Conservation (phyloP, 2,329 filamentous ascomycete species). For the Huntiella abstrusa region DNA sequence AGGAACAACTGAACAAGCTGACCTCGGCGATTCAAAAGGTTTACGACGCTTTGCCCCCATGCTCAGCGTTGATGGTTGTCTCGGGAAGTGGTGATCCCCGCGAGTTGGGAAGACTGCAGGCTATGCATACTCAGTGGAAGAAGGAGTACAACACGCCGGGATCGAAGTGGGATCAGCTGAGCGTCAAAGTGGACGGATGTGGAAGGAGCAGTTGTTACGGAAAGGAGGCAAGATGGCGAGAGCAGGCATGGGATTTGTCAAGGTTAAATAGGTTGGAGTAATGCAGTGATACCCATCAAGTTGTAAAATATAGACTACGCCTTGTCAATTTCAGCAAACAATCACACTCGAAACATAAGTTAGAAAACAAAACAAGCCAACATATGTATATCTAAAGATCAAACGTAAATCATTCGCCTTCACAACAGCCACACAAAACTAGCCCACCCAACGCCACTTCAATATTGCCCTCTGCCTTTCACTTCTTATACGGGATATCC, state of each 20-base stretch:
- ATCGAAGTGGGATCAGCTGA: constrained; percentile 47
- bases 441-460: background rate
- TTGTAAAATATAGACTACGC: background rate
- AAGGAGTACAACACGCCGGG: constrained; percentile 45
- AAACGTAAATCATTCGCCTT: background rate
- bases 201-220: constrained; percentile 43
- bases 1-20: constrained; percentile 27
- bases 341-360: background rate
- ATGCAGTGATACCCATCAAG: background rate
- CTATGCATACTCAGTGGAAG: constrained; percentile 39
- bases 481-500: constrained; percentile 43
- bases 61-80: constrained; percentile 45
- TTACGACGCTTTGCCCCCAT: constrained; percentile 39
- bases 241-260: constrained; percentile 44
- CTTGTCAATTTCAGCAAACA: background rate
- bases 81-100: constrained; percentile 50
- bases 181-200: constrained; percentile 48
- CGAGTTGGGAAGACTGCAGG: constrained; percentile 43
- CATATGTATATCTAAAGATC: background rate
- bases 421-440: constrained; percentile 1
- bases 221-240: constrained; percentile 37
- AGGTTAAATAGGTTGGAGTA: constrained; percentile 33
- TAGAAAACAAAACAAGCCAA: background rate
- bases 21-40: constrained; percentile 33
- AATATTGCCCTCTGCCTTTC: background rate